Evolutionary conservation across 495 filamentous ascomycete genomes (phyloP), one percentile per base, ranked within the genome.

Genomic region (Xylaria palmicola): DNA sequence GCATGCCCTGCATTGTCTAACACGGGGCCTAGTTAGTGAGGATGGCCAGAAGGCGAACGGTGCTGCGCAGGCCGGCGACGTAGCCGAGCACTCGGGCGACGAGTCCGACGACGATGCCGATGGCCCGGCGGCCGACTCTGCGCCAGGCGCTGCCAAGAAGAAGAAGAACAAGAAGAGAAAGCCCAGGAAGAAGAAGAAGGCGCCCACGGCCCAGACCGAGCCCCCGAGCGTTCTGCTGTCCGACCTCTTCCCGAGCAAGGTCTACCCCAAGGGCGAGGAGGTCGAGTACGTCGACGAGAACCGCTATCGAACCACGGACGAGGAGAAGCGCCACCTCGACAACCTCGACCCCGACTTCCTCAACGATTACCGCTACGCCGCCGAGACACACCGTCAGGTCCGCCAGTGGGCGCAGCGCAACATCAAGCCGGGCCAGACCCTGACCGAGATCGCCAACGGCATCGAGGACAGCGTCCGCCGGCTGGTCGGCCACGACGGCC

Each of bases 331-430:
- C 55, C 90, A 94, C 66, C 78, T 94, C 32, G 88, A 92, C 70
- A 88, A 88, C 67, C 83, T 92, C 77, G 87, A 93, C 75, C 88
- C 84, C 68, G 90, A 93, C 55, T 96, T 93, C 77, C 74, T 96
- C 54, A 83, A 81, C 36, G 92, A 97, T 68, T 96, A 95, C 70
- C 89, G 92, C 64, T 85, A 96, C 54, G 92, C 85, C 56, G 89
- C 92, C 32, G 92, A 97, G 75, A 84, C 89, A 10, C 92, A 97
- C 68, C 88, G 92, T 50, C 92, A 97, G 75, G 89, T 91, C 56
- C 89, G 92, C 65, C 85, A 89, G 68, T 91, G 87, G 81, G 91
- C 87, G 9, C 88, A 90, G 77, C 86, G 87, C 72, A 86, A 81
- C 65, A 88, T 91, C 72, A 89, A 90, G 76, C 92, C 92, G 3